Evolutionary conservation across 2,329 filamentous ascomycete genomes (phyloP), one percentile per base, ranked within the genome.

Genomic region (Hymenoscyphus albidus): DNA sequence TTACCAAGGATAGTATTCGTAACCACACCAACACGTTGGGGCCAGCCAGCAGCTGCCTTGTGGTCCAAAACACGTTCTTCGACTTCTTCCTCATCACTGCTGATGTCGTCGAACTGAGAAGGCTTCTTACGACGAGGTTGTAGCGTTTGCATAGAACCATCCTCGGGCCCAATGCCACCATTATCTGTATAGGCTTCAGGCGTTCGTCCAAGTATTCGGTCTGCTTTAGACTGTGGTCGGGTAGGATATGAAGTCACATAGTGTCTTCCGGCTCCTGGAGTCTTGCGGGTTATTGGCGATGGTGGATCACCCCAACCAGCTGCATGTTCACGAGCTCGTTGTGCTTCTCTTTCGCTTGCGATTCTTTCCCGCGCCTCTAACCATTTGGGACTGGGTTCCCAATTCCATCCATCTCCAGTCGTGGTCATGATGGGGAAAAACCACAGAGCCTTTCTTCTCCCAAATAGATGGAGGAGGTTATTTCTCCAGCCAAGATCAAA

Each of bases 371-470:
- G 82, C 3, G 88, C 90, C 42, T 88, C 86, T 2, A 91, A 68
- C 90, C 95, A 99, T 69, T 85, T 86, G 0, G 85, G 83, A 73
- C 88, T 96, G 0, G 93, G 85, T 72, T 97, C 93, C 95, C 95
- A 99, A 56, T 82, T 83, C 94, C 94, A 99, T 27, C 95, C 95
- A 76, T 99, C 92, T 40, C 94, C 94, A 0, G 87, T 91, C 1
- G 93, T 96, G 73, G 90, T 98, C 76, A 85, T 87, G 57, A 98
- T 80, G 0, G 95, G 95, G 1, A 98, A 67, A 35, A 82, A 79
- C 94, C 95, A 98, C 9, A 95, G 80, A 32, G 85, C 77, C 1
- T 87, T 88, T 0, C 80, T 85, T 0, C 86, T 85, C 0, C 95
- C 95, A 69, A 99, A 92, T 2, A 99, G 83, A 75, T 97, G 91